Conservation (phyloP, 257 asterid genomes). For the Lycium ferocissimum region DNA sequence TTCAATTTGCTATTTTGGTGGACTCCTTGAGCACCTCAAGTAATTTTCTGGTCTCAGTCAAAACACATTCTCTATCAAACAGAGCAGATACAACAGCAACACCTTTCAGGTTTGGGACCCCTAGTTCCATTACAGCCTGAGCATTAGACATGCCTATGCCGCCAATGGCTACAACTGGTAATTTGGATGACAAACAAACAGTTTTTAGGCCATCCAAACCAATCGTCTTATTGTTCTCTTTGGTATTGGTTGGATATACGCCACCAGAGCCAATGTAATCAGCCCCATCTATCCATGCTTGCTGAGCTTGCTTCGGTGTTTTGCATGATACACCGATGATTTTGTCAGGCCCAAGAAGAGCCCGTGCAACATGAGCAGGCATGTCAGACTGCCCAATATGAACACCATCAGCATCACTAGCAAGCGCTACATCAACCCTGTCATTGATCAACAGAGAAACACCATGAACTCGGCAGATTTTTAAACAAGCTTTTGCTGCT, state of each 20-base stretch:
- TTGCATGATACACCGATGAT: conserved; percentile 92
- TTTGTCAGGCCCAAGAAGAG: conserved; percentile 86
- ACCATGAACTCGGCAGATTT: conserved; percentile 62
- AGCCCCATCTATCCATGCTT: conserved; percentile 86
- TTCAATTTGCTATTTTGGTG: conserved; percentile 30
- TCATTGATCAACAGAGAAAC: conserved; percentile 86
- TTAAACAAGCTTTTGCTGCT: conserved; percentile 75
- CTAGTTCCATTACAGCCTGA: conserved; percentile 62
- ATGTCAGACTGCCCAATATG: conserved; percentile 96
- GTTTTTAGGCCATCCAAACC: conserved; percentile 80
- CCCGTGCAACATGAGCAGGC: conserved; percentile 71
- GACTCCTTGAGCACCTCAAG: conserved; percentile 45
- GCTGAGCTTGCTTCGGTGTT: conserved; percentile 80
- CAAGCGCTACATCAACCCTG: conserved; percentile 85
- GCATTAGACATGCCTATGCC: conserved; percentile 80
- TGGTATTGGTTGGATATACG: conserved; percentile 85
- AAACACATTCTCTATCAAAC: conserved; percentile 79
- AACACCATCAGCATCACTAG: conserved; percentile 91
- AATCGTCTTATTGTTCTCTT: conserved; percentile 67
- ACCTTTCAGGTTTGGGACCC: conserved; percentile 65
- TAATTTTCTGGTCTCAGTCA: conserved; percentile 59
- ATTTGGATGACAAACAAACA: conserved; percentile 68
- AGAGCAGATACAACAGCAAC: conserved; percentile 94
- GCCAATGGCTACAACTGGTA: conserved; percentile 95
- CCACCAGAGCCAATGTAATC: conserved; percentile 97